Percentiles rank a stretch among this genome's conserved stretches.
Conservation (phyloP, 1,284 basidiomycete species). For the Puccinia coronata region DNA sequence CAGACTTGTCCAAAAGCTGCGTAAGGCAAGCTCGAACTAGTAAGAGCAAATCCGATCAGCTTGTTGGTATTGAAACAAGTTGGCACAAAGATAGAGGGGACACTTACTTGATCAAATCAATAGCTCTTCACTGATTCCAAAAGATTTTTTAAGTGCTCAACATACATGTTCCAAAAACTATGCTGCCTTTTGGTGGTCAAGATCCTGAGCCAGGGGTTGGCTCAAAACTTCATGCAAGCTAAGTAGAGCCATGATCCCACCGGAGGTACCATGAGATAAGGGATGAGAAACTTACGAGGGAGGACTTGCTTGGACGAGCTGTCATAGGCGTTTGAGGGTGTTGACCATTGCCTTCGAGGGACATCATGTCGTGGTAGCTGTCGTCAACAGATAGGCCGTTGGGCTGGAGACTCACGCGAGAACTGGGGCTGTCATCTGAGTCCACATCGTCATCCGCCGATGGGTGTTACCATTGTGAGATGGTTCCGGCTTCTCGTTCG, state of each 20-base stretch:
- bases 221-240: constrained; percentile 34
- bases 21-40: constrained; percentile 76
- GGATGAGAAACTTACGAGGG: constrained; percentile 20
- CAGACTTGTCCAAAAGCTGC: constrained; percentile 76
- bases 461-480: constrained; percentile 13
- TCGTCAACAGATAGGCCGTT: neutral
- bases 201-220: constrained; percentile 18
- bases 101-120: constrained; percentile 67
- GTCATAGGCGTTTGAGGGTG: constrained; percentile 58
- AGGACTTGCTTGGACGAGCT: constrained; percentile 52
- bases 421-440: constrained; percentile 36
- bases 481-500: constrained; percentile 46
- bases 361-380: constrained; percentile 9
- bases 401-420: constrained; percentile 9
- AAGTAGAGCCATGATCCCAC: constrained; percentile 31
- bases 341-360: constrained; percentile 35
- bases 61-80: neutral
- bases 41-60: neutral
- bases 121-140: constrained; percentile 73
- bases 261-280: neutral
- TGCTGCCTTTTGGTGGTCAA: constrained; percentile 62
- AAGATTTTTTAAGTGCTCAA: constrained; percentile 75
- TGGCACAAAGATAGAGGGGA: neutral
- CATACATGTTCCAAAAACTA: constrained; percentile 84
- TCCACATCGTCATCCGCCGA: constrained; percentile 45